Evolutionary conservation across 2,329 filamentous ascomycete species (phyloP), one percentile per base, ranked within the genome.

Genomic region (Purpureocillium takamizusanense): DNA sequence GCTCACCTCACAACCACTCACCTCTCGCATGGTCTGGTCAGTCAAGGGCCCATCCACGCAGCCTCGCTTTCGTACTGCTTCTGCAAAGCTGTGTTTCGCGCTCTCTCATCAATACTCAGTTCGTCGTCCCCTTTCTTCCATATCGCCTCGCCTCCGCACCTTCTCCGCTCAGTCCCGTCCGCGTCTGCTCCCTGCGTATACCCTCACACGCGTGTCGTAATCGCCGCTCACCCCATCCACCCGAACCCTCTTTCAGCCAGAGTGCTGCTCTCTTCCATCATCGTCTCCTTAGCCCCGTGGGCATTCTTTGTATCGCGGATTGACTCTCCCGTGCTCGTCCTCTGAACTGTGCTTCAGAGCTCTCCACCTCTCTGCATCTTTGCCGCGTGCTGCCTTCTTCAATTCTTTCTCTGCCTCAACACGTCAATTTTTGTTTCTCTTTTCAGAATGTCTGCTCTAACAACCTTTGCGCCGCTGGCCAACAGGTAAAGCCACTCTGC

Each of bases 371-470:
- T 25, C 21, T 10, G 27, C 36, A n/a, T 35, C 17, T 21, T 18
- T 28, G 16, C 28, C 28, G 33, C 15, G n/a, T 13, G 14, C 29
- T 31, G 8, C 33, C 43, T 51, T 46, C 40, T 37, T 42, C 49
- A 49, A 47, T 56, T 47, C 51, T 53, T 49, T 49, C 51, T 37
- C 44, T 48, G 39, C 42, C 40, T 46, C 42, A 31, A 33, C 41
- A 39, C 42, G 44, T 43, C 46, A 39, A 41, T 47, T 44, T 44
- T 45, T 49, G 48, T 42, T 44, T 42, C 37, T 42, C 37, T 49
- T 51, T 38, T 51, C 61, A 55, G 62, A 61, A 66, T 69, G 58
- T 57, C 59, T 61, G 65, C 60, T 76, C 72, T 76, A 75, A 76
- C 72, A 53, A 62, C 66, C 67, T 66, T 63, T 65, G 61, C 66